A percentile compares a stretch with the other conserved stretches of the same genome.
Evolutionary conservation across 208 protist genomes (phyloP).

Genomic region (Trichomonas vaginalis): DNA sequence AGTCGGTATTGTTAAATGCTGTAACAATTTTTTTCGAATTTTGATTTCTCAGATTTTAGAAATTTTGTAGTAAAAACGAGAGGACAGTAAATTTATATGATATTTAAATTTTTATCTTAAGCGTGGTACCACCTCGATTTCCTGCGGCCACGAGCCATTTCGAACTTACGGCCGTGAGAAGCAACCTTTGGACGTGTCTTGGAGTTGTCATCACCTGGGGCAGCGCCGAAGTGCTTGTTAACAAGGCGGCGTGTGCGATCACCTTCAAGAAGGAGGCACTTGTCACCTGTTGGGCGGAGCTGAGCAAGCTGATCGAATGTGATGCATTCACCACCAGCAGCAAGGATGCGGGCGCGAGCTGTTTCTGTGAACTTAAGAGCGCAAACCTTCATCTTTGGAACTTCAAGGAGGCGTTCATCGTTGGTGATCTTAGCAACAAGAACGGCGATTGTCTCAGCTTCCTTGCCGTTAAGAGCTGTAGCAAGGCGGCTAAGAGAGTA

Average conservation of each 20-base stretch:
- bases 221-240: constrained; percentile 90
- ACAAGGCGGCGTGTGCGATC: constrained; percentile 73
- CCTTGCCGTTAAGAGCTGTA: constrained; percentile 60
- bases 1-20: too few species aligned
- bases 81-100: too few species aligned
- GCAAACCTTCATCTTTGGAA: constrained; percentile 76
- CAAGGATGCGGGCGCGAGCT: constrained; percentile 86
- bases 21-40: too few species aligned
- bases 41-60: too few species aligned
- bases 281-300: constrained; percentile 77
- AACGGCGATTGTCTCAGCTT: constrained; percentile 55
- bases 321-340: constrained; percentile 84
- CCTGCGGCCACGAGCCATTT: constrained; percentile 66
- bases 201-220: constrained; percentile 36
- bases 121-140: constrained; percentile 42
- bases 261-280: constrained; percentile 87
- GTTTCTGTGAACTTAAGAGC: constrained; percentile 92
- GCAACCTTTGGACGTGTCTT: constrained; percentile 65
- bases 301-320: constrained; percentile 98
- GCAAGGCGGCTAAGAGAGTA: constrained; percentile 80
- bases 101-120: too few species aligned
- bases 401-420: constrained; percentile 44
- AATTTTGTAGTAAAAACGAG: too few species aligned
- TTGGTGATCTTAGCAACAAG: constrained; percentile 27
- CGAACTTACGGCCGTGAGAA: constrained; percentile 60